Conservation (phyloP, 2,329 filamentous ascomycete species). For the Colletotrichum sp. region DNA sequence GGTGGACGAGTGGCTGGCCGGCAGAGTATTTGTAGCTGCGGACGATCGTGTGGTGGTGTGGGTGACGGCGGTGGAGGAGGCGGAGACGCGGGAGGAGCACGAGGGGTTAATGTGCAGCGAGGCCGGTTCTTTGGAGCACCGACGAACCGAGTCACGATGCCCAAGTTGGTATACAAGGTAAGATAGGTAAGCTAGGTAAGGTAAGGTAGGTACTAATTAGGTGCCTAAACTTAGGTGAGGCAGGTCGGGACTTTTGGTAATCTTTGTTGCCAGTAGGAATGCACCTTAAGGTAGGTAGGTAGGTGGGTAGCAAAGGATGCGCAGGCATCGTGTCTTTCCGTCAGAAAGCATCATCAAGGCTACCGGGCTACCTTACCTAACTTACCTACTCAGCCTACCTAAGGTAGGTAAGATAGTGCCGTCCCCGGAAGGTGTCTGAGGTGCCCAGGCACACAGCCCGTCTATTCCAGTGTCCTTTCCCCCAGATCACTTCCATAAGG, state of each 20-base stretch:
- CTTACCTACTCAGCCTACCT: background rate
- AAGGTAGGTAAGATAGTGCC: background rate
- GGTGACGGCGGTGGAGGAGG: background rate
- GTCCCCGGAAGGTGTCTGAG: background rate
- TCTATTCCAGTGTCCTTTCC: too few species aligned
- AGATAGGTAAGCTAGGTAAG: background rate
- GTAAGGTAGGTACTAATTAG: background rate
- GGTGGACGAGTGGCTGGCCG: background rate
- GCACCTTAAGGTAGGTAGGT: background rate
- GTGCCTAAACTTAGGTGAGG: background rate
- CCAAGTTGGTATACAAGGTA: background rate
- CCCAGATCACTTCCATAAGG: too few species aligned
- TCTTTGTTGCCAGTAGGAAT: background rate
- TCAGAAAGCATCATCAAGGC: background rate
- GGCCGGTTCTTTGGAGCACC: conserved; percentile 12
- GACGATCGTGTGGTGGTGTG: background rate
- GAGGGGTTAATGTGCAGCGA: conserved; percentile 14
- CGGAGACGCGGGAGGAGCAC: background rate
- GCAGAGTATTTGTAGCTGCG: background rate
- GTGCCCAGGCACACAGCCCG: background rate
- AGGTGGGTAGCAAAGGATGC: background rate
- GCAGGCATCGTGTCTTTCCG: background rate
- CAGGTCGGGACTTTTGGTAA: background rate
- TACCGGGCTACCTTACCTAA: background rate
- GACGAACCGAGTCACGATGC: background rate